A percentile compares a stretch with the other conserved stretches of the same genome.
Evolutionary conservation across 495 filamentous ascomycete species (phyloP).

Genomic region (Cladorrhinum samala): DNA sequence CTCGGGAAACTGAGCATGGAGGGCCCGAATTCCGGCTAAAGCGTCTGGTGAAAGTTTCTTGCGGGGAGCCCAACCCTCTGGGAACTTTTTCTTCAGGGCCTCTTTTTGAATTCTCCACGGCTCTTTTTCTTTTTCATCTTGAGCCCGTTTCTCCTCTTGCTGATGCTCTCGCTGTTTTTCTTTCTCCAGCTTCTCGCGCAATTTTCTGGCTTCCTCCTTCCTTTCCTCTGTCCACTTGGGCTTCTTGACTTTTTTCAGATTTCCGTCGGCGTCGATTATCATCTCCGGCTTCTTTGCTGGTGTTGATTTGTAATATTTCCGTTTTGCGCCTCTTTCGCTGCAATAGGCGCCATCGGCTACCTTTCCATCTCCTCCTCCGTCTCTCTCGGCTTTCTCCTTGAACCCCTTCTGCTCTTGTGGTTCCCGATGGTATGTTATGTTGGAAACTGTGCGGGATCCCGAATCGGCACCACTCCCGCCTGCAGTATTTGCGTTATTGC

Average conservation of each 20-base stretch:
- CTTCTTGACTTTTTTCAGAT: not conserved
- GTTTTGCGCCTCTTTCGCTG: not conserved
- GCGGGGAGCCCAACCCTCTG: conserved; percentile 66
- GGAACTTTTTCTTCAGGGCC: conserved; percentile 53
- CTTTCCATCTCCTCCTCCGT: not conserved
- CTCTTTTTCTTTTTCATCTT: conserved; percentile 1
- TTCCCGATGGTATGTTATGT: not conserved
- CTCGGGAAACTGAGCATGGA: conserved; percentile 68
- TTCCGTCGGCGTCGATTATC: not conserved
- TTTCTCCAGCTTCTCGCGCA: too few relatives aligned
- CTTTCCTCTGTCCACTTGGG: not conserved
- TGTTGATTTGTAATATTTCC: not conserved
- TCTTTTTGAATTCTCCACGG: conserved; percentile 24
- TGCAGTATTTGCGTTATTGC: not conserved
- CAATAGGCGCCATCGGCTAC: not conserved
- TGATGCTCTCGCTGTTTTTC: too few relatives aligned
- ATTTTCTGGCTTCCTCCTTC: conserved; percentile 1
- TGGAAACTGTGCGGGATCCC: not conserved
- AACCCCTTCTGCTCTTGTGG: not conserved
- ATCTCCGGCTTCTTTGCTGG: not conserved
- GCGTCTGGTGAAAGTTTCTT: conserved; percentile 91
- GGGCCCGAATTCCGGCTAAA: conserved; percentile 72
- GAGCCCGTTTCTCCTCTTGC: not conserved
- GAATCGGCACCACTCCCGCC: not conserved
- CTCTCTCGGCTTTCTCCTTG: not conserved